These are phyloP conservation scores for Nemophila menziesii DNA, from an alignment of 257 asterid genomes.

Conservation along the genomic window DNA sequence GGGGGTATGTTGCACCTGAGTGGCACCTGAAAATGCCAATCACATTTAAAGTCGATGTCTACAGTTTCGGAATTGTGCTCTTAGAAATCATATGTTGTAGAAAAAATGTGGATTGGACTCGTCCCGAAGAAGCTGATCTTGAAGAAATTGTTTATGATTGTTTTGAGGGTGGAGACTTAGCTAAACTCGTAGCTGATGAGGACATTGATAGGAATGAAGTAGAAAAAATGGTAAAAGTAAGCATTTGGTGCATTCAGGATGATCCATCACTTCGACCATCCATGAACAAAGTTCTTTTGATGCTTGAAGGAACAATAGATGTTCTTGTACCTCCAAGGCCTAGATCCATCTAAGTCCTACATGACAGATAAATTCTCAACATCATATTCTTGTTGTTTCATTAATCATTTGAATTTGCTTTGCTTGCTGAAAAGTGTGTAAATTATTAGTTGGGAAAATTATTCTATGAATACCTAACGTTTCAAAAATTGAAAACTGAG, in stretches of 20 bases:
- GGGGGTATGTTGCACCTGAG: constrained; percentile 45
- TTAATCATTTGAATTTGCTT: no score
- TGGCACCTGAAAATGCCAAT: constrained; percentile 35
- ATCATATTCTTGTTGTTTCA: background rate
- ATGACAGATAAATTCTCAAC: no score
- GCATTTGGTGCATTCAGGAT: constrained; percentile 49
- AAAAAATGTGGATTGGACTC: constrained; percentile 20
- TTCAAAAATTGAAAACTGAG: no score
- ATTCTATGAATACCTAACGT: no score
- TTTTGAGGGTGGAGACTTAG: constrained; percentile 16
- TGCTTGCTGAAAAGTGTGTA: no score
- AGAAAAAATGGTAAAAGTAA: constrained; percentile 32
- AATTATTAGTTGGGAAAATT: no score
- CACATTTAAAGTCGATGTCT: constrained; percentile 45
- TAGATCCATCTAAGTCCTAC: constrained; percentile 21
- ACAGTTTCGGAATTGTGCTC: constrained; percentile 44
- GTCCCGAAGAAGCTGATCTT: constrained; percentile 30
- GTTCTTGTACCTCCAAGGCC: constrained; percentile 46
- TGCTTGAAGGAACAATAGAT: constrained; percentile 55
- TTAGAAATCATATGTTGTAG: constrained; percentile 35
- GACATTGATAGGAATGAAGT: constrained; percentile 18
- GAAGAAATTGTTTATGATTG: constrained; percentile 33
- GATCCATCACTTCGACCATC: constrained; percentile 44
- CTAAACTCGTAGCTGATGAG: constrained; percentile 19
- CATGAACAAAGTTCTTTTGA: constrained; percentile 42